Conservation (phyloP, 2,329 filamentous ascomycete genomes). For the Fusarium clavum region DNA sequence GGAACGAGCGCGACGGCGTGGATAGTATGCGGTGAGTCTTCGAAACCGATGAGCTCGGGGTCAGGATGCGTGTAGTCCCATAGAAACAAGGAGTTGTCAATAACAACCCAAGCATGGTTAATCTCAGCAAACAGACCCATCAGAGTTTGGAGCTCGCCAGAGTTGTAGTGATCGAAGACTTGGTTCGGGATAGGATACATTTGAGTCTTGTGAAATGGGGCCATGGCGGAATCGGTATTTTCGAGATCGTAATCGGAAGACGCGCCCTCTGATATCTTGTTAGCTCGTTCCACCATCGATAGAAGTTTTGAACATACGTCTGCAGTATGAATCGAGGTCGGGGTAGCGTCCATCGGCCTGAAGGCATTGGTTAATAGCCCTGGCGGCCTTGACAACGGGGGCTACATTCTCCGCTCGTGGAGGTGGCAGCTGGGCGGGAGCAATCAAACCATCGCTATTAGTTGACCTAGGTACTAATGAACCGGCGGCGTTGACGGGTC, state of each 20-base stretch:
- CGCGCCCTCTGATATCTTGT: constrained; percentile 74
- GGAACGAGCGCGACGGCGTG: constrained; percentile 89
- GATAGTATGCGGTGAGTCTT: constrained; percentile 89
- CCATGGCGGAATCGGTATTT: constrained; percentile 75
- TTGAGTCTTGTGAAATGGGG: constrained; percentile 88
- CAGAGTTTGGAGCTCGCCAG: constrained; percentile 85
- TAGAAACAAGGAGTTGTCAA: constrained; percentile 95
- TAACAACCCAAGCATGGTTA: constrained; percentile 93
- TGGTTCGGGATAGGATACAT: constrained; percentile 91
- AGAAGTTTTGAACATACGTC: constrained; percentile 70
- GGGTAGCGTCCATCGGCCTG: constrained; percentile 83
- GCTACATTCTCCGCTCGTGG: constrained; percentile 64
- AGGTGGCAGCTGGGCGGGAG: constrained; percentile 55
- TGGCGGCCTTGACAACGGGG: constrained; percentile 82
- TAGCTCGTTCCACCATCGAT: constrained; percentile 33
- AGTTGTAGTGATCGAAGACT: constrained; percentile 93
- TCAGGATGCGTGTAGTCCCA: constrained; percentile 98
- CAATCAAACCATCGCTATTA: constrained; percentile 46
- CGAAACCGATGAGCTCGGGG: constrained; percentile 90
- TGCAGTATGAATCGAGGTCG: constrained; percentile 88
- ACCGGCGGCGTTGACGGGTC: constrained; percentile 40
- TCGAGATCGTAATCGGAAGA: constrained; percentile 93
- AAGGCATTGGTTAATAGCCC: constrained; percentile 84
- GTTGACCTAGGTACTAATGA: constrained; percentile 41
- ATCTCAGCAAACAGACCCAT: constrained; percentile 97